phyloP scores from a whole-genome alignment of 139 green algal species.

The Mychonastes homosphaera region DNA sequence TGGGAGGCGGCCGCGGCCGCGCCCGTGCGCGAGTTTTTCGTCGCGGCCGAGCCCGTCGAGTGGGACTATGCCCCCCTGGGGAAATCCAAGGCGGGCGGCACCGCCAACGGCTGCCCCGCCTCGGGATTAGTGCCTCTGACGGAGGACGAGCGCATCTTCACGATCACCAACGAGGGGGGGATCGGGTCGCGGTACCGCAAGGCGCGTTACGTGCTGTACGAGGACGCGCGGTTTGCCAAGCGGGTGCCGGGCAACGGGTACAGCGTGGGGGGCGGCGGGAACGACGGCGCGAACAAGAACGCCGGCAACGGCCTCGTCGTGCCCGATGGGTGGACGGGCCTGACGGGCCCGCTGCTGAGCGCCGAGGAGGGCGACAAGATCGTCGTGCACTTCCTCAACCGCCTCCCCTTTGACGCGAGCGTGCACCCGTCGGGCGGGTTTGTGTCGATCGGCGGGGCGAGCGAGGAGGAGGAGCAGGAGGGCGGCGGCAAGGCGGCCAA shows the following conservation, averaged over 20 bases:
- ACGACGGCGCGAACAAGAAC: too few relatives aligned
- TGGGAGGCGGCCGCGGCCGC: background rate
- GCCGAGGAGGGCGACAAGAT: slow-evolving; percentile 49
- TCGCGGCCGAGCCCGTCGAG: slow-evolving; percentile 26
- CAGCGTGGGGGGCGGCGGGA: too few relatives aligned
- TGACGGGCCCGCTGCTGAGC: slow-evolving; percentile 37
- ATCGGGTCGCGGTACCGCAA: too few relatives aligned
- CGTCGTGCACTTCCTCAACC: slow-evolving; percentile 32
- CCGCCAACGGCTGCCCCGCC: background rate
- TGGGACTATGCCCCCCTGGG: slow-evolving; percentile 25
- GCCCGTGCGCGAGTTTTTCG: slow-evolving; percentile 27
- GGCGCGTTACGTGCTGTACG: slow-evolving; percentile 31
- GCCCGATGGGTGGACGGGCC: slow-evolving; percentile 7
- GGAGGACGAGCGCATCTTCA: slow-evolving; percentile 17
- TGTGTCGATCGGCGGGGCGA: too few relatives aligned
- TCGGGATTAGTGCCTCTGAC: background rate
- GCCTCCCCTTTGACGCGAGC: slow-evolving; percentile 11
- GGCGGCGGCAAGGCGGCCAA: too few relatives aligned
- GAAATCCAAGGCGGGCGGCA: background rate
- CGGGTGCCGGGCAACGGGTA: slow-evolving; percentile 2
- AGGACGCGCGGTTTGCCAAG: slow-evolving; percentile 26
- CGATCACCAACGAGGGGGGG: too few relatives aligned
- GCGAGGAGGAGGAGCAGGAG: too few relatives aligned
- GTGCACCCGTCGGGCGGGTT: slow-evolving; percentile 1
- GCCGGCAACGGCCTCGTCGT: too few relatives aligned